phyloP scores from a whole-genome alignment of 495 filamentous ascomycete genomes.

The Penicillium herquei region DNA sequence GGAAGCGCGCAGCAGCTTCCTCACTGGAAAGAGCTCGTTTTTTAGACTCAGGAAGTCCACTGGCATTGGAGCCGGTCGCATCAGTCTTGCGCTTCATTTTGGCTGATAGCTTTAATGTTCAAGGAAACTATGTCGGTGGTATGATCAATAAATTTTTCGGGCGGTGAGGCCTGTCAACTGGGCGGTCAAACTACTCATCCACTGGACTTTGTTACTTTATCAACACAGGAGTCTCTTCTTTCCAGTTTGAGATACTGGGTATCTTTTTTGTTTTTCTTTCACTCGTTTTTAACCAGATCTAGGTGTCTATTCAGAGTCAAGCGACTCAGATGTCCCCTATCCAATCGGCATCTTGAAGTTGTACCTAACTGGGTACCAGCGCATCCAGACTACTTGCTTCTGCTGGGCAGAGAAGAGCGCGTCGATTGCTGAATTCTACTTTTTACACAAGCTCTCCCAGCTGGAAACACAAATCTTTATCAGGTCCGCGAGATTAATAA shows the following conservation, averaged over 20 bases:
- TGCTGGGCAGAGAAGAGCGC: not conserved
- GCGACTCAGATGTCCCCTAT: not conserved
- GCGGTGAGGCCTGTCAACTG: not conserved
- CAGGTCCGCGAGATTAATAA: too few species aligned
- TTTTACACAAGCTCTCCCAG: too few species aligned
- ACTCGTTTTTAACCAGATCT: too few species aligned
- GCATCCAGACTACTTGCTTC: not conserved
- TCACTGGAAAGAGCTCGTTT: conserved; percentile 53
- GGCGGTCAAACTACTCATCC: not conserved
- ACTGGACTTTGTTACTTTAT: not conserved
- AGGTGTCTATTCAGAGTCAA: too few species aligned
- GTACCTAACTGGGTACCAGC: not conserved
- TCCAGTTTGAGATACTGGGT: too few species aligned
- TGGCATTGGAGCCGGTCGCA: conserved; percentile 30
- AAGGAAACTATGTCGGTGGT: not conserved
- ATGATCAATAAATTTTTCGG: not conserved
- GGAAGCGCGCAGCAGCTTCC: conserved; percentile 56
- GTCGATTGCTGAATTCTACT: not conserved
- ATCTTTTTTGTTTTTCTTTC: too few species aligned
- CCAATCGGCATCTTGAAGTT: not conserved
- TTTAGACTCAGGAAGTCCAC: conserved; percentile 46
- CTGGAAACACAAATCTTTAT: too few species aligned
- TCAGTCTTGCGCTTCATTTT: conserved; percentile 60
- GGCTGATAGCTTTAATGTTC: not conserved
- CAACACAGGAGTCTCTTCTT: too few species aligned